Conservation (phyloP, 2,329 filamentous ascomycete genomes). For the Keithomyces neogunnii region DNA sequence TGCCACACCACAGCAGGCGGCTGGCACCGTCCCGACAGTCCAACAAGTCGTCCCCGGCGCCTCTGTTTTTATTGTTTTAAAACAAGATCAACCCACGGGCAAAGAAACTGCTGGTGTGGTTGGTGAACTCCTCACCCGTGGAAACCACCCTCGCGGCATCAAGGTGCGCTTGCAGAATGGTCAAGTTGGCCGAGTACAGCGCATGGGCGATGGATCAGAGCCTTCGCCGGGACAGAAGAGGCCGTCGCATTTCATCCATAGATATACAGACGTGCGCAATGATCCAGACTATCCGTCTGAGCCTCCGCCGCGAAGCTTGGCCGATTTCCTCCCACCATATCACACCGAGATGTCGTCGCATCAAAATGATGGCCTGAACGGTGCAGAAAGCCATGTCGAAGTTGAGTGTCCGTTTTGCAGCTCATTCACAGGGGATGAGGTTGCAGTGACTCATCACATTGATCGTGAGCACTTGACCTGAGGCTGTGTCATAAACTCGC, state of each 20-base stretch:
- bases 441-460: slow-evolving; percentile 60
- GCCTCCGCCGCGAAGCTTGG: slow-evolving; percentile 32
- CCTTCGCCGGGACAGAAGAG: slow-evolving; percentile 1
- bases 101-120: slow-evolving; percentile 60
- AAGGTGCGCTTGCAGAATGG: slow-evolving; percentile 68
- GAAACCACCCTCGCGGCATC: slow-evolving; percentile 70
- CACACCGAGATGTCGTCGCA: slow-evolving; percentile 17
- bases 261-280: slow-evolving; percentile 25
- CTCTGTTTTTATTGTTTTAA: slow-evolving; percentile 63
- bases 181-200: slow-evolving; percentile 65
- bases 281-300: slow-evolving; percentile 28
- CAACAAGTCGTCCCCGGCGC: slow-evolving; percentile 51
- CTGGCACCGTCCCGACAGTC: slow-evolving; percentile 36
- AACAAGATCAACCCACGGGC: slow-evolving; percentile 67
- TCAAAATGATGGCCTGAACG: neutral
- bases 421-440: slow-evolving; percentile 58
- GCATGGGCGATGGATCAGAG: slow-evolving; percentile 31
- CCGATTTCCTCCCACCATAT: slow-evolving; percentile 38
- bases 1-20: slow-evolving; percentile 25
- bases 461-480: slow-evolving; percentile 25
- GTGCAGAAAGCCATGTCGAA: neutral
- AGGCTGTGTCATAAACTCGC: neutral
- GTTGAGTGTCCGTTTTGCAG: slow-evolving; percentile 57
- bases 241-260: slow-evolving; percentile 19
- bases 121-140: slow-evolving; percentile 59